These are phyloP conservation scores for Pleurotus tuber-regium DNA, from an alignment of 768 basidiomycete genomes.

Conservation along the genomic window DNA sequence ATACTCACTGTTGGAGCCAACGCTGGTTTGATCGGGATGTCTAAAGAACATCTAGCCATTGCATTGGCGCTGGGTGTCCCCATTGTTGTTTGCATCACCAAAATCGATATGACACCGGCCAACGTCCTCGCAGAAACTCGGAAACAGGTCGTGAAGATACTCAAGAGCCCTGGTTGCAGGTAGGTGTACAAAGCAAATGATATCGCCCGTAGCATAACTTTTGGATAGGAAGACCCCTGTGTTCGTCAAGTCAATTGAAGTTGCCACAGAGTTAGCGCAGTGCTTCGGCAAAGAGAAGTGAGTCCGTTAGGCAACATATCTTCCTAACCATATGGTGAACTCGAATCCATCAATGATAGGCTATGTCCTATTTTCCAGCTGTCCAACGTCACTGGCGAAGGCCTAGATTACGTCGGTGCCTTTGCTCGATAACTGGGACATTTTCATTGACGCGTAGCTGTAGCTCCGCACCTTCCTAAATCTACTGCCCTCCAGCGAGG, in stretches of 20 bases:
- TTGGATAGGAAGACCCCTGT: slow-evolving; percentile 69
- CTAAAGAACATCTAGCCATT: slow-evolving; percentile 95
- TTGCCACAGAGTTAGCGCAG: slow-evolving; percentile 74
- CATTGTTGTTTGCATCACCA: slow-evolving; percentile 87
- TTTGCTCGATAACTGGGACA: background rate
- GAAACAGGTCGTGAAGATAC: slow-evolving; percentile 89
- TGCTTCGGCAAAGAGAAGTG: slow-evolving; percentile 74
- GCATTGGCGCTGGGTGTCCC: slow-evolving; percentile 92
- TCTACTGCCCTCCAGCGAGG: slow-evolving; percentile 83
- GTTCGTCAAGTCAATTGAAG: slow-evolving; percentile 80
- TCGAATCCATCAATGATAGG: slow-evolving; percentile 45
- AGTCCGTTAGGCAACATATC: slow-evolving; percentile 17
- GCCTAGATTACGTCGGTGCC: slow-evolving; percentile 65
- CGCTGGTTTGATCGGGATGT: slow-evolving; percentile 89
- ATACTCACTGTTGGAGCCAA: slow-evolving; percentile 95
- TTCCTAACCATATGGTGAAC: no score
- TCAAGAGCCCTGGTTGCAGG: slow-evolving; percentile 93
- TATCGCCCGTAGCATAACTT: no score
- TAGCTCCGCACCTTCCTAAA: slow-evolving; percentile 90
- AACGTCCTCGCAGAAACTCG: slow-evolving; percentile 90
- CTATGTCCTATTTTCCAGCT: slow-evolving; percentile 89
- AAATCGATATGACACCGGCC: slow-evolving; percentile 97
- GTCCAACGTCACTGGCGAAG: slow-evolving; percentile 94
- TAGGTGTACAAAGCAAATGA: no score
- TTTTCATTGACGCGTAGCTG: background rate